A percentile compares a stretch with the other conserved stretches of the same genome.
Evolutionary conservation across 768 basidiomycete species (phyloP).

Genomic region (Trametes maxima): DNA sequence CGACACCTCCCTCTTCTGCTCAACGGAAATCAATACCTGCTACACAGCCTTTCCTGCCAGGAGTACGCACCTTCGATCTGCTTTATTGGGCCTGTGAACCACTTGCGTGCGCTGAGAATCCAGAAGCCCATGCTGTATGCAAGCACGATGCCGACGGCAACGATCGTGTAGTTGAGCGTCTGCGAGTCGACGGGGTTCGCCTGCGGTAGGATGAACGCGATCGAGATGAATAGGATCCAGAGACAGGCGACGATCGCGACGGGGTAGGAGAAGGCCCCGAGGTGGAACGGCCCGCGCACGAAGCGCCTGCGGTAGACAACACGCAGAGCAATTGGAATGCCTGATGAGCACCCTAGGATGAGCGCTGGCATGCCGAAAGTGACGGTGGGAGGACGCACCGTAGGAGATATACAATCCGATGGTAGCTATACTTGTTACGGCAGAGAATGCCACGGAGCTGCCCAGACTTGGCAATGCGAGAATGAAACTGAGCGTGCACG

Average conservation of each 20-base stretch:
- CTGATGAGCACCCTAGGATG: slow-evolving; percentile 25
- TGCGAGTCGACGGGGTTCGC: slow-evolving; percentile 69
- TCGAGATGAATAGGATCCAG: slow-evolving; percentile 75
- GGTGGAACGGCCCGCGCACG: slow-evolving; percentile 71
- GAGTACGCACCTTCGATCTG: slow-evolving; percentile 56
- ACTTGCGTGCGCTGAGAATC: slow-evolving; percentile 68
- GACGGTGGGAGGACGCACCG: slow-evolving; percentile 38
- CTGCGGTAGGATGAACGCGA: slow-evolving; percentile 74
- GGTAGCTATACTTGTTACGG: slow-evolving; percentile 62
- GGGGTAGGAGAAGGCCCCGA: slow-evolving; percentile 63
- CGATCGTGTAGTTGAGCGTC: slow-evolving; percentile 75
- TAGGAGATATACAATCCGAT: slow-evolving; percentile 81
- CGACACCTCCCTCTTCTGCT: not conserved
- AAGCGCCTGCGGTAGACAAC: slow-evolving; percentile 63
- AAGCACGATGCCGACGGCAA: slow-evolving; percentile 75
- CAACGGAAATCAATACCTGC: not conserved
- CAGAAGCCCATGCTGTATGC: slow-evolving; percentile 68
- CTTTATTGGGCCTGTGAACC: slow-evolving; percentile 72
- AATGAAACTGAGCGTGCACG: slow-evolving; percentile 73
- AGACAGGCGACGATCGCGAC: slow-evolving; percentile 56
- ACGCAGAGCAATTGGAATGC: slow-evolving; percentile 69
- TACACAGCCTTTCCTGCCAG: not conserved
- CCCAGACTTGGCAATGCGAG: slow-evolving; percentile 76
- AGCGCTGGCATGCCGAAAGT: no score
- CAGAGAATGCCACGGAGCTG: slow-evolving; percentile 66